phyloP scores from a whole-genome alignment of 257 asterid species.

The Ilex aquifolium region DNA sequence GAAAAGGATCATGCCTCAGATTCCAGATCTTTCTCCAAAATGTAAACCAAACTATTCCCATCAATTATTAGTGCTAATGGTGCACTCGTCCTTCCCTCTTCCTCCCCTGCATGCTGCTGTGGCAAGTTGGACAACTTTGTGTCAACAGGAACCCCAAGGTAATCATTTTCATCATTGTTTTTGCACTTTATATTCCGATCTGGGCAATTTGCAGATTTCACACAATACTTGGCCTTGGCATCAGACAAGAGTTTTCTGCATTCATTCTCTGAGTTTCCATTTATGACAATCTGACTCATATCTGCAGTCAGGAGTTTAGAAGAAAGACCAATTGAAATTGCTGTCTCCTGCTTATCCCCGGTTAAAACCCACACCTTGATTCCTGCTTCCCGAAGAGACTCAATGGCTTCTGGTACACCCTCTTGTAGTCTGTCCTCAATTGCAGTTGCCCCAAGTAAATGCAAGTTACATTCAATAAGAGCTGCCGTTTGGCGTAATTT shows the following conservation, averaged over 20 bases:
- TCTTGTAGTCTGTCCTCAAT: conserved; percentile 97
- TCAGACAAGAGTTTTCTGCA: conserved; percentile 74
- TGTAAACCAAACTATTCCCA: conserved; percentile 95
- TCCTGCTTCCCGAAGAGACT: conserved; percentile 93
- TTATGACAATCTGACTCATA: conserved; percentile 80
- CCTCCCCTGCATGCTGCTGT: conserved; percentile 35
- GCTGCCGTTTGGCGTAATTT: conserved; percentile 89
- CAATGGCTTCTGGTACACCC: conserved; percentile 95
- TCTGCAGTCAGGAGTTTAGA: conserved; percentile 92
- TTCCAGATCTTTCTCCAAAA: conserved; percentile 89
- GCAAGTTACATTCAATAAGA: conserved; percentile 75
- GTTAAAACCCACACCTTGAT: conserved; percentile 98
- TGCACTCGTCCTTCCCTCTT: conserved; percentile 36
- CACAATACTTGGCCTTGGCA: conserved; percentile 64
- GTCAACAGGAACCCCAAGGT: conserved; percentile 45
- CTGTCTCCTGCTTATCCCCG: conserved; percentile 99
- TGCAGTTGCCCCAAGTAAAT: conserved; percentile 93
- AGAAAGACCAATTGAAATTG: conserved; percentile 92
- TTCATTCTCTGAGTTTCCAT: conserved; percentile 85
- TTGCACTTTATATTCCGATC: conserved; percentile 29
- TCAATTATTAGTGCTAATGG: conserved; percentile 92
- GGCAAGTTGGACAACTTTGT: conserved; percentile 32
- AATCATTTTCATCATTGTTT: conserved; percentile 41
- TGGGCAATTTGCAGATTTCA: conserved; percentile 33
- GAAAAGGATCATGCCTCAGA: conserved; percentile 50